Conservation (phyloP, 495 filamentous ascomycete genomes). For the Annulohypoxylon nitens region DNA sequence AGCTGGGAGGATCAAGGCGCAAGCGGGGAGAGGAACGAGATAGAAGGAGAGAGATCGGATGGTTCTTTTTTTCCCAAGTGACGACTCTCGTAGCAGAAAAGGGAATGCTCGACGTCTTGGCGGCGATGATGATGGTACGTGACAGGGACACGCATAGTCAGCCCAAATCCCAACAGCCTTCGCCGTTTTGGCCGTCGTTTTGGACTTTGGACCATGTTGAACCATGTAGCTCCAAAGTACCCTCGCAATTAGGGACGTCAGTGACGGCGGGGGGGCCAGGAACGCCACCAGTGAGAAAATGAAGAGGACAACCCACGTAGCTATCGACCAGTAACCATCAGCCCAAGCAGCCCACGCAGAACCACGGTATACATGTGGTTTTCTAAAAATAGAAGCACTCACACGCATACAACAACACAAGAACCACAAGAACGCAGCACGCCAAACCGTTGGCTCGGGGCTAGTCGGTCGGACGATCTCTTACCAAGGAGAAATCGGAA, state of each 20-base stretch:
- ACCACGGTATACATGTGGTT: slow-evolving; percentile 25
- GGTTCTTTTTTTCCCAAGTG: slow-evolving; percentile 46
- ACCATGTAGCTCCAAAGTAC: slow-evolving; percentile 44
- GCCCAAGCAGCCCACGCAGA: slow-evolving; percentile 3
- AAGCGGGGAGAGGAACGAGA: slow-evolving; percentile 35
- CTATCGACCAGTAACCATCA: neutral
- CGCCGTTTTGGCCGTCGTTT: slow-evolving; percentile 21
- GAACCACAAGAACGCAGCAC: slow-evolving; percentile 7
- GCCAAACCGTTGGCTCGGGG: slow-evolving; percentile 41
- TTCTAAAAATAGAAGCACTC: slow-evolving; percentile 36
- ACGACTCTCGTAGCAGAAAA: slow-evolving; percentile 50
- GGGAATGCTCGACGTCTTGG: slow-evolving; percentile 53
- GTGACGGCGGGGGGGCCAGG: slow-evolving; percentile 36
- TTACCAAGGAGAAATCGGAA: slow-evolving; percentile 43
- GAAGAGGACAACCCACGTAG: slow-evolving; percentile 12
- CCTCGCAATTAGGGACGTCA: slow-evolving; percentile 31
- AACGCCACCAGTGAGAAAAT: slow-evolving; percentile 27
- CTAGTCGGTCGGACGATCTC: slow-evolving; percentile 36
- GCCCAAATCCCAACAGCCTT: slow-evolving; percentile 18
- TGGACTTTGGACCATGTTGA: slow-evolving; percentile 32
- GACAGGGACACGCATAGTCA: slow-evolving; percentile 29
- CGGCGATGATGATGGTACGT: slow-evolving; percentile 44
- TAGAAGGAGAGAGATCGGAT: slow-evolving; percentile 35
- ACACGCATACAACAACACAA: neutral
- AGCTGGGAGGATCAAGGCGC: slow-evolving; percentile 1